A percentile compares a stretch with the other conserved stretches of the same genome.
phyloP scores from a whole-genome alignment of 2,329 filamentous ascomycete species.

The Biscogniauxia mediterranea region DNA sequence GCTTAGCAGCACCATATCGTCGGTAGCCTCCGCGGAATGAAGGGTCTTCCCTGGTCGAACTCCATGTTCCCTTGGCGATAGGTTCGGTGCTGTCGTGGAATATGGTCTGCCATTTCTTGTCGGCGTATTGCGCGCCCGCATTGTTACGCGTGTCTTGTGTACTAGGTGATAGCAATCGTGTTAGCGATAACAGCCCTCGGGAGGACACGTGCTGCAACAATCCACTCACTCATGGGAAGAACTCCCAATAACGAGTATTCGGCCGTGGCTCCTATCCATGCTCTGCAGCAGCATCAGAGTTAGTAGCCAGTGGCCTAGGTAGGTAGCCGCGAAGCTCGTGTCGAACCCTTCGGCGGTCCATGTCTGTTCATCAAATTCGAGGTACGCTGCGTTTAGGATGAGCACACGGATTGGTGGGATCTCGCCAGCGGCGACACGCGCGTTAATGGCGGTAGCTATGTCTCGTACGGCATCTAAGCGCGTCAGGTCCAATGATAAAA shows the following conservation, averaged over 20 bases:
- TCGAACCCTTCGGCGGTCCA: constrained; percentile 24
- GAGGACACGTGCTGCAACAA: no score
- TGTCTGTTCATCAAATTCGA: constrained; percentile 22
- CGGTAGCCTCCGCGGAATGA: constrained; percentile 23
- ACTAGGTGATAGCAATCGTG: not conserved
- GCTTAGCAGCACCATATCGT: constrained; percentile 29
- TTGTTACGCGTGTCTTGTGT: constrained; percentile 9
- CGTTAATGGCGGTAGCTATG: constrained; percentile 8
- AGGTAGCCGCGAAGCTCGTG: constrained; percentile 22
- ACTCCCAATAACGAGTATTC: constrained; percentile 23
- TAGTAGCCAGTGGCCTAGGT: constrained; percentile 29
- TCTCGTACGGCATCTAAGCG: constrained; percentile 12
- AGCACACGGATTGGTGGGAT: constrained; percentile 40
- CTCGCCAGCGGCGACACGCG: constrained; percentile 14
- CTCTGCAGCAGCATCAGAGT: constrained; percentile 24
- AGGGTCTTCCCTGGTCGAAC: constrained; percentile 20
- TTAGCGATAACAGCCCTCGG: no score
- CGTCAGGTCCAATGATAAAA: constrained; percentile 12
- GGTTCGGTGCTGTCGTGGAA: constrained; percentile 17
- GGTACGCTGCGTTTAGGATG: constrained; percentile 35
- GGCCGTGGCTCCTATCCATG: constrained; percentile 19
- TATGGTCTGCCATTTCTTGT: constrained; percentile 19
- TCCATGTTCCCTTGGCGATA: constrained; percentile 26
- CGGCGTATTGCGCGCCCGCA: constrained; percentile 1
- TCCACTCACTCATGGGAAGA: constrained; percentile 33